Conservation (phyloP, 225 moss, liverwort and hornwort species). For the Thuidium tamariscinum region DNA sequence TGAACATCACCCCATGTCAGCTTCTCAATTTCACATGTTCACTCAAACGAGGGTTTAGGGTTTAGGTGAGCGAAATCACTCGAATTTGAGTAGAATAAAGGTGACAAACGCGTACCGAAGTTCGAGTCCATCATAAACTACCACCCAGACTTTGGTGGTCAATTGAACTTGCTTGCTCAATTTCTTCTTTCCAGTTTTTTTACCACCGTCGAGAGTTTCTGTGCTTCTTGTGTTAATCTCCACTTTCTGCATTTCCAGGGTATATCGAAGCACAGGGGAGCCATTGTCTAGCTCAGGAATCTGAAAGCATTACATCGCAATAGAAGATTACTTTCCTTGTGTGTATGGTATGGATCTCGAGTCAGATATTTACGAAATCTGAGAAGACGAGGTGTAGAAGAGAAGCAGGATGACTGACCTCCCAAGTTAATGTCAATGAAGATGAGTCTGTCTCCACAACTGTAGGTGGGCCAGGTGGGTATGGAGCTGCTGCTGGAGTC, state of each 20-base stretch:
- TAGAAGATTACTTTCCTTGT: background rate
- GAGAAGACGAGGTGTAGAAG: background rate
- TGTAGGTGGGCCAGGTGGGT: background rate
- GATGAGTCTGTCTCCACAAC: background rate
- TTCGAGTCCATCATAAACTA: background rate
- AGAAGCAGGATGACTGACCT: background rate
- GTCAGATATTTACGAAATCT: background rate
- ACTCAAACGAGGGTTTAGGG: background rate
- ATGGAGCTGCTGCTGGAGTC: background rate
- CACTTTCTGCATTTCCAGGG: conserved; percentile 5
- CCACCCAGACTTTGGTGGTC: background rate
- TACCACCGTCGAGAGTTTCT: background rate
- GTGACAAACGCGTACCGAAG: background rate
- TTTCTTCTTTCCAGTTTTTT: conserved; percentile 1
- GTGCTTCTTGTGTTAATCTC: background rate
- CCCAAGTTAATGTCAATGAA: conserved; percentile 8
- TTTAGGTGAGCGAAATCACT: background rate
- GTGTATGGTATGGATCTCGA: background rate
- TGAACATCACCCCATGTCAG: background rate
- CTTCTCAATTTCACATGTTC: background rate
- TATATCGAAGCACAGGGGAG: background rate
- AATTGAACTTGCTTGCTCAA: background rate
- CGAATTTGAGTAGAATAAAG: background rate
- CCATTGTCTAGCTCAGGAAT: conserved; percentile 7
- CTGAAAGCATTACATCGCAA: background rate